Percentiles rank a stretch among this genome's conserved stretches.
Conservation (phyloP, 2,329 filamentous ascomycete species). For the Penicillium sp. region DNA sequence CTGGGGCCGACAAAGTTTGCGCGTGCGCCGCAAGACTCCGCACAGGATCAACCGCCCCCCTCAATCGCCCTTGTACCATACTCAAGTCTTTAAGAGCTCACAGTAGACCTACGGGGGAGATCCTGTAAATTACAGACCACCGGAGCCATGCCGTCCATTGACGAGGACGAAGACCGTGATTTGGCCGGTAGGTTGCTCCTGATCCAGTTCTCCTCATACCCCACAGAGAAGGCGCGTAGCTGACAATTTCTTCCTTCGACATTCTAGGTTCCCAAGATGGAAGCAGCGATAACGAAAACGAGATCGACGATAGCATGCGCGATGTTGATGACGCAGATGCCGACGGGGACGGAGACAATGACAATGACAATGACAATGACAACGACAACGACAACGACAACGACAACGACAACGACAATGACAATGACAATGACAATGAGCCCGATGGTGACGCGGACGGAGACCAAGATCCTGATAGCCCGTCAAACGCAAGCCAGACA, state of each 20-base stretch:
- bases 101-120: neutral
- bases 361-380: constrained; percentile 14
- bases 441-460: constrained; percentile 19
- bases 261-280: constrained; percentile 49
- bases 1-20: neutral
- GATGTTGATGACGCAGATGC: constrained; percentile 43
- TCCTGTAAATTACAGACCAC: neutral
- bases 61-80: neutral
- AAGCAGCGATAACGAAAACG: constrained; percentile 53
- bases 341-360: constrained; percentile 39
- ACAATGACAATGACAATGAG: constrained; percentile 17
- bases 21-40: neutral
- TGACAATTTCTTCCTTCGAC: constrained; percentile 1
- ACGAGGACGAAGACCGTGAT: constrained; percentile 46
- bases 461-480: constrained; percentile 38
- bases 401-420: constrained; percentile 14
- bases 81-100: neutral
- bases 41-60: neutral
- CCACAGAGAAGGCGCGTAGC: neutral
- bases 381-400: neutral
- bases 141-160: neutral
- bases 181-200: constrained; percentile 34
- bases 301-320: constrained; percentile 48
- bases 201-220: constrained; percentile 8
- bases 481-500: constrained; percentile 42